phyloP scores from a whole-genome alignment of 352 stramenopile genomes.

The Hyaloperonospora arabidopsidis region DNA sequence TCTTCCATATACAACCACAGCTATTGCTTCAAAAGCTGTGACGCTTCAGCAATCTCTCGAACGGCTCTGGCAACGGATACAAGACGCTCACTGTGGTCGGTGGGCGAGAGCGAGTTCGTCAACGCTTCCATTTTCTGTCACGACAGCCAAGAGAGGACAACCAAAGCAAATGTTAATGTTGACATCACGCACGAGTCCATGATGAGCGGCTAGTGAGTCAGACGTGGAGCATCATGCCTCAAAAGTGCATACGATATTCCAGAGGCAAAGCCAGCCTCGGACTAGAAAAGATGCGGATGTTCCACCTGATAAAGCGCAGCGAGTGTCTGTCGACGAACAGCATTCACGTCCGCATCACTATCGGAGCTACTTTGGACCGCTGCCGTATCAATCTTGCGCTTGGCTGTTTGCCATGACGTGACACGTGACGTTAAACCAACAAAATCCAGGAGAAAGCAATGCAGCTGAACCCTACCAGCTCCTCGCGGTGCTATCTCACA shows the following conservation, averaged over 20 bases:
- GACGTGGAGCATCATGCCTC: slow-evolving; percentile 12
- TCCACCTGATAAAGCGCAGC: slow-evolving; percentile 66
- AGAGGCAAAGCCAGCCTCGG: slow-evolving; percentile 4
- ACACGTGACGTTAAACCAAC: slow-evolving; percentile 1
- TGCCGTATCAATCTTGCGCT: slow-evolving; percentile 44
- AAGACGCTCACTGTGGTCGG: slow-evolving; percentile 54
- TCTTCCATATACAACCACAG: neutral
- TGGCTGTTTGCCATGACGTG: slow-evolving; percentile 15
- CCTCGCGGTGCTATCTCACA: slow-evolving; percentile 8
- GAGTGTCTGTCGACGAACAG: slow-evolving; percentile 49
- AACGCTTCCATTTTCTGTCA: slow-evolving; percentile 69
- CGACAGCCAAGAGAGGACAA: slow-evolving; percentile 4
- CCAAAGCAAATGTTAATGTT: slow-evolving; percentile 14
- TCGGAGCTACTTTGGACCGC: slow-evolving; percentile 8
- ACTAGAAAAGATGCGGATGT: slow-evolving; percentile 40
- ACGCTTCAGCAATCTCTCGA: slow-evolving; percentile 52
- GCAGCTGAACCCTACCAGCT: slow-evolving; percentile 23
- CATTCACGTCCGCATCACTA: slow-evolving; percentile 38
- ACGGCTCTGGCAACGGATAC: slow-evolving; percentile 52
- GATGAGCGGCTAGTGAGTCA: slow-evolving; percentile 7
- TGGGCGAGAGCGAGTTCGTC: slow-evolving; percentile 42
- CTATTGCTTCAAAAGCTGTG: slow-evolving; percentile 38
- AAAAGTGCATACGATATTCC: slow-evolving; percentile 11
- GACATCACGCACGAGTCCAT: slow-evolving; percentile 3
- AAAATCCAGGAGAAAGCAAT: neutral